A percentile compares a stretch with the other conserved stretches of the same genome.
Conservation (phyloP, 805 yeast species). For the Wickerhamomyces kurtzmanii region DNA sequence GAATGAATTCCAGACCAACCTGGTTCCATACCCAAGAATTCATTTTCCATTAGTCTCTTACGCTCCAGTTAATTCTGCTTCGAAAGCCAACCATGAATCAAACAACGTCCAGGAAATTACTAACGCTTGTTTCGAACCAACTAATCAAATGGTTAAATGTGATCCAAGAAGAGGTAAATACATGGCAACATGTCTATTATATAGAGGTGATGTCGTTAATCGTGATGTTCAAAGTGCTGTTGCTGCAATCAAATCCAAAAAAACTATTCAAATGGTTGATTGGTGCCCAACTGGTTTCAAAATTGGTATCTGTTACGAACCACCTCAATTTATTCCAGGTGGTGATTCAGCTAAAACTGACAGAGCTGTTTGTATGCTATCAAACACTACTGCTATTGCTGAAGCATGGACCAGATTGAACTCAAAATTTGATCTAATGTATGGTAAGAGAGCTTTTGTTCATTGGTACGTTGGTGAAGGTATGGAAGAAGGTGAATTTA, state of each 20-base stretch:
- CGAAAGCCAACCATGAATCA: constrained; percentile 85
- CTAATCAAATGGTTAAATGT: constrained; percentile 95
- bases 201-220: constrained; percentile 94
- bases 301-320: constrained; percentile 94
- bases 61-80: constrained; percentile 86
- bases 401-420: constrained; percentile 96
- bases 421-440: constrained; percentile 90
- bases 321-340: constrained; percentile 78
- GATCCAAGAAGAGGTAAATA: constrained; percentile 90
- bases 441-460: constrained; percentile 92
- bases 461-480: constrained; percentile 99
- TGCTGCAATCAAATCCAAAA: constrained; percentile 79
- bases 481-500: constrained; percentile 97
- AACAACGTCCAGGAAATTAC: constrained; percentile 89
- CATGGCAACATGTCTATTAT: constrained; percentile 91
- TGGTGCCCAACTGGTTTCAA: constrained; percentile 99
- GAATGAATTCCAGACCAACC: constrained; percentile 92
- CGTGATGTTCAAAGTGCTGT: constrained; percentile 93
- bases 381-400: constrained; percentile 91
- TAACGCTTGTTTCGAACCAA: constrained; percentile 91
- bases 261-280: constrained; percentile 89
- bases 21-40: constrained; percentile 95
- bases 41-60: constrained; percentile 96
- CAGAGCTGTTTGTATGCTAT: constrained; percentile 92
- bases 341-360: constrained; percentile 83